phyloP scores from a whole-genome alignment of 208 protist species.

The Acanthamoeba lenticulata region DNA sequence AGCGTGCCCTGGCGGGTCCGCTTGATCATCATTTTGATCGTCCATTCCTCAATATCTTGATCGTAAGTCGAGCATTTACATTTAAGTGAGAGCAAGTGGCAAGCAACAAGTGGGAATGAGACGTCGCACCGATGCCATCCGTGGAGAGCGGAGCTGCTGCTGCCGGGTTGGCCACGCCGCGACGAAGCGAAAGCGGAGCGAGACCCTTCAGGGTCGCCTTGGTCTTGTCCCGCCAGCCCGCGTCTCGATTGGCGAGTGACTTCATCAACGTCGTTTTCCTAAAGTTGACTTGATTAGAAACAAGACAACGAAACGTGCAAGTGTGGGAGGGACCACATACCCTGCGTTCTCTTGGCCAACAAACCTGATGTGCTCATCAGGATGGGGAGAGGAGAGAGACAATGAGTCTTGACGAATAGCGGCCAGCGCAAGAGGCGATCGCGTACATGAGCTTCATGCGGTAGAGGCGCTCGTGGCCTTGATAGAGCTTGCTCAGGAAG shows the following conservation, averaged over 20 bases:
- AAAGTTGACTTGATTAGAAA: not conserved
- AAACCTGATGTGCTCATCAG: not conserved
- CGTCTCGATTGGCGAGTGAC: not conserved
- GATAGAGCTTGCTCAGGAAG: constrained; percentile 24
- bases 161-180: not conserved
- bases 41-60: not conserved
- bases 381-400: not conserved
- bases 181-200: not conserved
- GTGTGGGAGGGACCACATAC: not conserved
- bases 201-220: not conserved
- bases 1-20: not conserved
- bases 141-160: not conserved
- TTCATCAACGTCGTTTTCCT: constrained; percentile 21
- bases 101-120: not conserved
- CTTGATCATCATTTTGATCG: not conserved
- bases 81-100: not conserved
- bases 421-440: too few species aligned
- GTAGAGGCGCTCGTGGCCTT: constrained; percentile 44
- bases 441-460: constrained; percentile 64
- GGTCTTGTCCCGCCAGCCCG: not conserved
- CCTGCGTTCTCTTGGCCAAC: constrained; percentile 60
- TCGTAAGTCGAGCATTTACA: not conserved
- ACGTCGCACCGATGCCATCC: not conserved
- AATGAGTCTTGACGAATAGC: too few species aligned
- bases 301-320: not conserved